Percentiles rank a stretch among this genome's conserved stretches.
Evolutionary conservation across 768 basidiomycete genomes (phyloP).

Genomic region (Astraeus odoratus): DNA sequence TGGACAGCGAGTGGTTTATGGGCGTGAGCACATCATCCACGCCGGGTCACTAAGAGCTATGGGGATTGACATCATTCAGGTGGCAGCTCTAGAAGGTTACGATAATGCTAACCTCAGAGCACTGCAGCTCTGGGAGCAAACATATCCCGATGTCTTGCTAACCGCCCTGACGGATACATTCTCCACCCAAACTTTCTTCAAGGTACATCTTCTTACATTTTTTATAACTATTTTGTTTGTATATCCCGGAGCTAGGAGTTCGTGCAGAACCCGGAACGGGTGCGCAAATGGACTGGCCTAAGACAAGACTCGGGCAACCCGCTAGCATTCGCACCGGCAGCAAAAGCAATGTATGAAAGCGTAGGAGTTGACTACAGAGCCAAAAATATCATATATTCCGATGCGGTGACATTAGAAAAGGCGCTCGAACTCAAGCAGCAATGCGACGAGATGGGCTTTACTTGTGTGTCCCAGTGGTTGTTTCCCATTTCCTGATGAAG

Average conservation of each 20-base stretch:
- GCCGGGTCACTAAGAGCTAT: neutral
- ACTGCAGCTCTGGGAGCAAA: conserved; percentile 81
- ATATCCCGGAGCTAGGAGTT: conserved; percentile 44
- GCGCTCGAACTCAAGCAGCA: conserved; percentile 64
- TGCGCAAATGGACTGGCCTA: conserved; percentile 69
- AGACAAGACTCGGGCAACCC: conserved; percentile 96
- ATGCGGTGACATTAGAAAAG: conserved; percentile 67
- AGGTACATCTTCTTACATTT: conserved; percentile 33
- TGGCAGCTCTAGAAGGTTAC: conserved; percentile 83
- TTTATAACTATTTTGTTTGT: neutral
- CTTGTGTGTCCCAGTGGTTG: conserved; percentile 30
- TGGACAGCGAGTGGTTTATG: conserved; percentile 82
- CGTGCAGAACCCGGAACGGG: conserved; percentile 46
- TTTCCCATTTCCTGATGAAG: conserved; percentile 1
- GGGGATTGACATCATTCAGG: conserved; percentile 31
- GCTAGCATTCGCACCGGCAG: conserved; percentile 66
- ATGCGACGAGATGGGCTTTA: conserved; percentile 67
- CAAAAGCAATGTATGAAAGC: conserved; percentile 61
- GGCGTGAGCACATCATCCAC: conserved; percentile 42
- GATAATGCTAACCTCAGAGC: conserved; percentile 65
- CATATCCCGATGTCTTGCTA: conserved; percentile 49
- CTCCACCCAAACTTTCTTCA: conserved; percentile 80
- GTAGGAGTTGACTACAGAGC: conserved; percentile 59
- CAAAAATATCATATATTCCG: conserved; percentile 81
- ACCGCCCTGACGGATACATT: conserved; percentile 95